These are phyloP conservation scores for Gloeopeniophorella convolvens DNA, from an alignment of 768 basidiomycete genomes.

Conservation along the genomic window DNA sequence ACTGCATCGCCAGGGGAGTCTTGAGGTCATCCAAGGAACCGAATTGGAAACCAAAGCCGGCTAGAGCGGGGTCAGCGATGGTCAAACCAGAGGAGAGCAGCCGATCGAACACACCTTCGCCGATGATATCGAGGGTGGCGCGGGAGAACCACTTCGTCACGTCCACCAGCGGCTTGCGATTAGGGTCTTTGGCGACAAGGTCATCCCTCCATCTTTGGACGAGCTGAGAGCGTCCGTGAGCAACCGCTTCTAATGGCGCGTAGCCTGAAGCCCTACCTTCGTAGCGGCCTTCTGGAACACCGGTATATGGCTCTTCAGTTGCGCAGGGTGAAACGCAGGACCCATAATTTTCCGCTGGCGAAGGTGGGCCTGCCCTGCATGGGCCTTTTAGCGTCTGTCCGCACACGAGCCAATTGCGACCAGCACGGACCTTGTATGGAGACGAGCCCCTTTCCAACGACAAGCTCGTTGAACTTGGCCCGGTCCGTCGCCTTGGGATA, in stretches of 20 bases:
- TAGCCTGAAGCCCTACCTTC: constrained; percentile 19
- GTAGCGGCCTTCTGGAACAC: constrained; percentile 18
- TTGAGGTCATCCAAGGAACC: constrained; percentile 21
- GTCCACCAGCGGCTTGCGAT: constrained; percentile 10
- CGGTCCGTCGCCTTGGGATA: constrained; percentile 13
- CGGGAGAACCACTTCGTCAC: constrained; percentile 22
- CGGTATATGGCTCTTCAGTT: constrained; percentile 22
- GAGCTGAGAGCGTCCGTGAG: too few species aligned
- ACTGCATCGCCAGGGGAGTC: constrained; percentile 20
- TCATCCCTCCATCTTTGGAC: constrained; percentile 24
- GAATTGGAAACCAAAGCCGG: constrained; percentile 23
- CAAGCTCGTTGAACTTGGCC: constrained; percentile 9
- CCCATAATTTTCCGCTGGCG: constrained; percentile 25
- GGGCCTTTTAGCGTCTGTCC: neutral
- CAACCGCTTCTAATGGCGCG: too few species aligned
- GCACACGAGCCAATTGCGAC: too few species aligned
- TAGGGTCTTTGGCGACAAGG: neutral
- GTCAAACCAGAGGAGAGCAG: neutral
- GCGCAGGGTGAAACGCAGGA: constrained; percentile 23
- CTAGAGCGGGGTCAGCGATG: neutral
- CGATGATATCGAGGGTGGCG: constrained; percentile 25
- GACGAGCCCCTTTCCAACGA: constrained; percentile 20
- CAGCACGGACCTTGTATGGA: constrained; percentile 20
- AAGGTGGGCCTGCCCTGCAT: constrained; percentile 19
- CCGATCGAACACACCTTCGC: constrained; percentile 17